Conservation (phyloP, 2,329 filamentous ascomycete genomes). For the Colletotrichum orbiculare region DNA sequence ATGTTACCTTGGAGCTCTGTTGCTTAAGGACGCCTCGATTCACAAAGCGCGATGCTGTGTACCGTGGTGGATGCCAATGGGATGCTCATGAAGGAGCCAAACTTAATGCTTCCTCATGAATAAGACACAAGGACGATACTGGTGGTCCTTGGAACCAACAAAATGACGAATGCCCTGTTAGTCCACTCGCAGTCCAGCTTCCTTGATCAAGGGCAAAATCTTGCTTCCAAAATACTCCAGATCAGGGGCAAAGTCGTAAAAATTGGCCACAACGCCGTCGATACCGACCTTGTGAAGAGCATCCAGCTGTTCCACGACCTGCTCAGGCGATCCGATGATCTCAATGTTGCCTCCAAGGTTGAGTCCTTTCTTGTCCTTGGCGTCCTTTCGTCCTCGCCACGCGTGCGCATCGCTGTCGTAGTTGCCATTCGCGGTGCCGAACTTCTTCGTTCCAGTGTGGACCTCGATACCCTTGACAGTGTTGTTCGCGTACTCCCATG, state of each 20-base stretch:
- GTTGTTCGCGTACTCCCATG: conserved; percentile 5
- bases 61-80: too few species aligned
- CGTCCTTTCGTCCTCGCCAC: conserved; percentile 4
- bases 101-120: too few species aligned
- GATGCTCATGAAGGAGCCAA: fast-evolving
- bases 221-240: not conserved
- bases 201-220: conserved; percentile 1
- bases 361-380: not conserved
- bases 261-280: conserved; percentile 12
- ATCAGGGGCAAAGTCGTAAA: conserved; percentile 25
- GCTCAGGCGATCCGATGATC: conserved; percentile 10
- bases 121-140: not conserved
- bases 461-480: conserved; percentile 13
- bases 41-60: too few species aligned
- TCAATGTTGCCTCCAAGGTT: conserved; percentile 13
- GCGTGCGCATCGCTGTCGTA: conserved; percentile 17
- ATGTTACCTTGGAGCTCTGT: too few species aligned
- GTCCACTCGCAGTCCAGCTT: not conserved
- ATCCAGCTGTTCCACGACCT: not conserved
- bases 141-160: not conserved
- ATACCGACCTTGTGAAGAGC: conserved; percentile 5
- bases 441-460: conserved; percentile 4
- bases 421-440: not conserved
- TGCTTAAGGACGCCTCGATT: too few species aligned
- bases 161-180: not conserved